phyloP scores from a whole-genome alignment of 2,329 filamentous ascomycete species.

The Fusarium duplospermum region DNA sequence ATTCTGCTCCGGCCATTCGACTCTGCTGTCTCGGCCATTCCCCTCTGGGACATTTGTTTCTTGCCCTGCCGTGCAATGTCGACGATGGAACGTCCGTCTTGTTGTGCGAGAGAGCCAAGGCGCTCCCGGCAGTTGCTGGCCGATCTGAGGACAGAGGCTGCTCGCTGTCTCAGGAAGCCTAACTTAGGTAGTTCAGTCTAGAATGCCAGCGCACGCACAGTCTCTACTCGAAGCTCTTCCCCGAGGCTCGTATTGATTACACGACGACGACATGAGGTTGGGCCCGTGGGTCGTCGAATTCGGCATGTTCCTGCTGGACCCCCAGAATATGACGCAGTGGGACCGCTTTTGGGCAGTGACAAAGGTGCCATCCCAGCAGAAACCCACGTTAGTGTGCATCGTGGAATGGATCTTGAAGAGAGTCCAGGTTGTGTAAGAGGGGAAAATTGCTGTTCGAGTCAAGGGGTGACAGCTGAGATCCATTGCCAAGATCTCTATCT shows the following conservation, averaged over 20 bases:
- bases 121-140: not conserved
- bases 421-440: not conserved
- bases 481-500: not conserved
- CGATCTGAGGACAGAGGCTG: not conserved
- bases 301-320: not conserved
- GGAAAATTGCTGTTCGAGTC: not conserved
- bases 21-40: not conserved
- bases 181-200: not conserved
- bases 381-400: not conserved
- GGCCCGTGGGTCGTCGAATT: not conserved
- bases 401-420: not conserved
- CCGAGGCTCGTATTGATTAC: constrained; percentile 1
- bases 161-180: not conserved
- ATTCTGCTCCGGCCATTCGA: not conserved
- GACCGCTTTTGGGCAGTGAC: not conserved
- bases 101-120: not conserved
- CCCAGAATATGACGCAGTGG: constrained; percentile 8
- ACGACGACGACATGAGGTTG: not conserved
- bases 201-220: not conserved
- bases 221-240: not conserved
- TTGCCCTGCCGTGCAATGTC: not conserved
- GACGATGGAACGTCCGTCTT: not conserved
- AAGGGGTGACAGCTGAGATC: not conserved
- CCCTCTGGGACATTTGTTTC: not conserved
- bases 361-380: not conserved